Percentiles rank a stretch among this genome's conserved stretches.
Evolutionary conservation across 352 stramenopile genomes (phyloP).

Genomic region (Globisporangium lucens): DNA sequence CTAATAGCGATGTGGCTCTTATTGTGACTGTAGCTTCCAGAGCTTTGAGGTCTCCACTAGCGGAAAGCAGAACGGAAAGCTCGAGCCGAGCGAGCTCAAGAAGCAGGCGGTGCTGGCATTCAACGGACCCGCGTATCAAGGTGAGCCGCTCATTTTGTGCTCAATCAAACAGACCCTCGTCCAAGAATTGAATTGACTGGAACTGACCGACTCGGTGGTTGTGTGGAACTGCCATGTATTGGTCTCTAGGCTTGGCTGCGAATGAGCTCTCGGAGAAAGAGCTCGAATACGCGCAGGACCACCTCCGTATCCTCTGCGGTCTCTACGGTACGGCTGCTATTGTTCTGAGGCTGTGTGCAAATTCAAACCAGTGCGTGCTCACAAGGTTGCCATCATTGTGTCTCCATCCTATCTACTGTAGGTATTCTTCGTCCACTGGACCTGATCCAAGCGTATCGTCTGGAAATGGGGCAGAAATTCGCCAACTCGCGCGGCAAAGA

Average conservation of each 20-base stretch:
- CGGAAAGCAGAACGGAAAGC: conserved; percentile 10
- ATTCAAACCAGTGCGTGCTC: neutral
- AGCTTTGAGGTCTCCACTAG: conserved; percentile 41
- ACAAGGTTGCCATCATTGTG: neutral
- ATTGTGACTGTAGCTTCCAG: conserved; percentile 38
- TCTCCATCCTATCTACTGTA: no score
- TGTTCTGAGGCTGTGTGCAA: neutral
- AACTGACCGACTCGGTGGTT: neutral
- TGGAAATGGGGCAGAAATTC: conserved; percentile 94
- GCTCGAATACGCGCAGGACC: conserved; percentile 66
- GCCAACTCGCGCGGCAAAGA: conserved; percentile 66
- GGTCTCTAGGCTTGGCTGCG: conserved; percentile 49
- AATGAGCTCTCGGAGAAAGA: conserved; percentile 56
- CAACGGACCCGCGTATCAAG: conserved; percentile 81
- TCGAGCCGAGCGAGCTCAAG: conserved; percentile 32
- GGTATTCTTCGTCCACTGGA: conserved; percentile 89
- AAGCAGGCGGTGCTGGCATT: conserved; percentile 79
- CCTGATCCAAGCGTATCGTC: conserved; percentile 93
- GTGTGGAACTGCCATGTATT: neutral
- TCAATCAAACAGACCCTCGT: neutral
- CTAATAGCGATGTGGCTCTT: neutral
- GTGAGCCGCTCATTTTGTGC: conserved; percentile 4
- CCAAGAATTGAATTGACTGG: neutral
- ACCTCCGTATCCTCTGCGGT: conserved; percentile 93
- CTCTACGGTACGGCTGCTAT: conserved; percentile 75